Base-by-base conservation (phyloP, 306 rosid species). In the Lablab purpureus region DNA sequence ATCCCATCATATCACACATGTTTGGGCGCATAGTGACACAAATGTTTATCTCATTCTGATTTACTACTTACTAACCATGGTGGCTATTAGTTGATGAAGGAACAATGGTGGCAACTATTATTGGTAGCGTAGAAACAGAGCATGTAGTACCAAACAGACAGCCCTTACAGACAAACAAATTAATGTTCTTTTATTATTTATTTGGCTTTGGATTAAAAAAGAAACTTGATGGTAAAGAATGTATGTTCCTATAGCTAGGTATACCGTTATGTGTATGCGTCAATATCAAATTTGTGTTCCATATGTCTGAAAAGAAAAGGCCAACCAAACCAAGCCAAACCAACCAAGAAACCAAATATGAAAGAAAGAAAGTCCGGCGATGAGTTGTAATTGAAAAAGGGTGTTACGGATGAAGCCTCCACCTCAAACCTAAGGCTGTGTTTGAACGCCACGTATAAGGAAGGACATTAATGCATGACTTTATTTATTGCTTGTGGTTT, bases 381-480 rank as follows among this genome's bases (percentile, higher is more conserved):
- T 52, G 51, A 72, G 22, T 21, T 54, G 18, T 34, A 34, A 34
- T 8, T 37, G 2, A 37, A 10, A 40, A 40, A 40, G 45, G 45
- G 43, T 36, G 40, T 65, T 50, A 10, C 23, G 73, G 64, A 75
- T 17, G 2, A 12, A 43, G 32, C 66, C 19, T 62, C 67, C 64
- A 21, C 25, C 54, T 74, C 12, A 56, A 51, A 23, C 74, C 34
- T 18, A 25, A 51, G 10, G 22, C 6, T 82, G 70, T 82, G 43
- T 72, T 83, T 83, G 76, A 77, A 83, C 76, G 86, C 72, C 65
- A 83, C 83, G 79, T 36, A 34, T 34, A 40, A 10, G 45, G 45
- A 60, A 70, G 78, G 32, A 37, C 12, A 40, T 72, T 45, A 64
- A 72, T 77, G 56, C 68, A 55, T 65, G 7, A 51, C 62, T 78